Base-by-base conservation (phyloP, 495 filamentous ascomycete species). In the Chaetomidium leptoderma region DNA sequence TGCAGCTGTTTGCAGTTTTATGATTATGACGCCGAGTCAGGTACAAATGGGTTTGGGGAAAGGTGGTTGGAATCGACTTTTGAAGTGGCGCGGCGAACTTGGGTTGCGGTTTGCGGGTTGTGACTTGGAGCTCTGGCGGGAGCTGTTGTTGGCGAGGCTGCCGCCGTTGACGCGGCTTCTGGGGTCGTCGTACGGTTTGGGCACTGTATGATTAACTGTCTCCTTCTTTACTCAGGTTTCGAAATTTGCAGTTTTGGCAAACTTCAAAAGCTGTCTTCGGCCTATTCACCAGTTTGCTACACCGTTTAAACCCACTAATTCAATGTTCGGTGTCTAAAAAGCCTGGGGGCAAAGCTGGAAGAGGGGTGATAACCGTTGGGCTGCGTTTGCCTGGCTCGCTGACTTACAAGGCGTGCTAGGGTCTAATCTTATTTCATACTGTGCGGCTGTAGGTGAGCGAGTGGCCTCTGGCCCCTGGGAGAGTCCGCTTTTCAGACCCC, bases 381-480 rank as follows among this genome's bases (percentile, higher is more conserved):
- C 21, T n/a, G 17, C 14, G 7, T 17, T 42, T 17, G 19, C 8
- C 40, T 64, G 57, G 63, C 59, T 56, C 40, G 40, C 21, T 24
- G 9, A 9, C 8, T 13, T 23, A 43, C 40, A 46, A 6, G 24
- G 43, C n/a, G n/a, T n/a, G n/a, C n/a, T n/a, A n/a, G 26, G 13
- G 23, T 3, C 17, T n/a, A 8, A 29, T 46, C 24, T 16, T 16
- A 46, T 46, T 32, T 46, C 14, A 29, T 46, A 46, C 43, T 46
- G 43, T 46, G 43, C 24, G 6, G 37, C 16, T 40, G 10, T 61
- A 14, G 3, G 24, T 21, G 6, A 44, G 40, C 7, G 9, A 14
- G 9, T 21, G 24, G 10, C 40, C 23, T 23, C 13, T 6, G 32
- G 63, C 58, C 58, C 57, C 60, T 60, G 48, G 47, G n/a, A 47